phyloP scores from a whole-genome alignment of 768 basidiomycete genomes.

The Russula sp. region DNA sequence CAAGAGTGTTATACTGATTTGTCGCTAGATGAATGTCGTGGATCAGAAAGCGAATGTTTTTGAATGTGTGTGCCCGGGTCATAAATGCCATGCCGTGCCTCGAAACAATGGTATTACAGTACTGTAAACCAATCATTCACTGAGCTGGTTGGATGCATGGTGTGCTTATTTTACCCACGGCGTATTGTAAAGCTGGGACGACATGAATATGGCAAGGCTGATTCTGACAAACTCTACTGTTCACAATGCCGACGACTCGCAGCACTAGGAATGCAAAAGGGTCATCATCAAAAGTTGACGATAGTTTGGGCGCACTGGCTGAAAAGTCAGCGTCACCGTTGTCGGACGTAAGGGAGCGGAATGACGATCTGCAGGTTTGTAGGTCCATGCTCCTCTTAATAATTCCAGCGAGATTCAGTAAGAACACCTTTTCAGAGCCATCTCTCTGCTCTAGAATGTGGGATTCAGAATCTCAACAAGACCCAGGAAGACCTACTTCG shows the following conservation, averaged over 20 bases:
- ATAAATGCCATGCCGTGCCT: not conserved
- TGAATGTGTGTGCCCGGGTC: not conserved
- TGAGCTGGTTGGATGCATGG: too few species aligned
- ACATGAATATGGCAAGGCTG: not conserved
- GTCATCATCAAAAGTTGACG: not conserved
- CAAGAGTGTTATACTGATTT: not conserved
- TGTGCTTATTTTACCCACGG: not conserved
- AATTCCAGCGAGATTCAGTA: not conserved
- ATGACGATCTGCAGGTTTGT: not conserved
- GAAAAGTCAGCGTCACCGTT: not conserved
- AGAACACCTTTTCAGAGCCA: not conserved
- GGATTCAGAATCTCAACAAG: conserved; percentile 2
- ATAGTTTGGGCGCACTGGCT: not conserved
- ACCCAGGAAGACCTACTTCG: not conserved
- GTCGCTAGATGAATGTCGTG: not conserved
- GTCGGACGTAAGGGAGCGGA: not conserved
- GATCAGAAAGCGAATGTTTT: conserved; percentile 7
- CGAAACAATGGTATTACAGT: too few species aligned
- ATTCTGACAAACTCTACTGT: not conserved
- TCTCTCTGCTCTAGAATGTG: conserved; percentile 8
- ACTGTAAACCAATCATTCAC: not conserved
- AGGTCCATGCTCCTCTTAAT: too few species aligned
- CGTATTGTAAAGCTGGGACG: not conserved
- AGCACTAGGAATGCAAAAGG: conserved; percentile 7
- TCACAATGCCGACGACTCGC: conserved; percentile 9